Evolutionary conservation across 192 early-diverging fungal species (phyloP).

Genomic region (Coemansia sp.): DNA sequence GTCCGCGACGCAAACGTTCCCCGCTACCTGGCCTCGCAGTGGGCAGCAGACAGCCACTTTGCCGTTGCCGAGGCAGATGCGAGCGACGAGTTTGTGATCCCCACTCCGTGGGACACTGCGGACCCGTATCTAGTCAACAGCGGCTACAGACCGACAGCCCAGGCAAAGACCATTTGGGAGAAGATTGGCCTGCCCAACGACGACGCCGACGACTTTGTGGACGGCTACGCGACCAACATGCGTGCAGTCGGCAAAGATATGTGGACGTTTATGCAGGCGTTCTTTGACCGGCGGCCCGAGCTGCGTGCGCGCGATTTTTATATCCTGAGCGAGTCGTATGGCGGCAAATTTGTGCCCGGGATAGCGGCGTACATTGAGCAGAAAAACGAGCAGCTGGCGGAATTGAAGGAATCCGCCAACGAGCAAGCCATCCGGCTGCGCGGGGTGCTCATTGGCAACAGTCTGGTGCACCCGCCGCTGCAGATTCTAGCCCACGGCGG

Average conservation of each 20-base stretch:
- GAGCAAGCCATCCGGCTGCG: conserved; percentile 42
- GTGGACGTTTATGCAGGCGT: conserved; percentile 63
- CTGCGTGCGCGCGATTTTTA: conserved; percentile 58
- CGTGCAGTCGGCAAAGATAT: conserved; percentile 66
- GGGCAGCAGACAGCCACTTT: not conserved
- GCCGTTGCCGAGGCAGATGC: not conserved
- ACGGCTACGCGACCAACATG: conserved; percentile 71
- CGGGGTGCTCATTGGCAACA: conserved; percentile 57
- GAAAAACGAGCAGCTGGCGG: conserved; percentile 49
- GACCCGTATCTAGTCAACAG: conserved; percentile 41
- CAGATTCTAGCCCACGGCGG: conserved; percentile 45
- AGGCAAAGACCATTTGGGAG: conserved; percentile 27
- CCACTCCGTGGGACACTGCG: not conserved
- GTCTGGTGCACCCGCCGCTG: conserved; percentile 45
- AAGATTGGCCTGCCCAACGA: conserved; percentile 30
- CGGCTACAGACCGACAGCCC: conserved; percentile 16
- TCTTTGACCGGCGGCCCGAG: conserved; percentile 66
- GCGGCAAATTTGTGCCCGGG: conserved; percentile 71
- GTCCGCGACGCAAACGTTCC: conserved; percentile 10
- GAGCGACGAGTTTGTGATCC: not conserved
- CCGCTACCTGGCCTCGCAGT: not conserved
- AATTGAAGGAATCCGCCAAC: not conserved
- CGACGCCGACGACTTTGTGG: conserved; percentile 42
- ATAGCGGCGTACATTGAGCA: conserved; percentile 61
- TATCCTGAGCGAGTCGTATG: conserved; percentile 62